phyloP scores from a whole-genome alignment of 2,329 filamentous ascomycete genomes.

The Fusarium udum region DNA sequence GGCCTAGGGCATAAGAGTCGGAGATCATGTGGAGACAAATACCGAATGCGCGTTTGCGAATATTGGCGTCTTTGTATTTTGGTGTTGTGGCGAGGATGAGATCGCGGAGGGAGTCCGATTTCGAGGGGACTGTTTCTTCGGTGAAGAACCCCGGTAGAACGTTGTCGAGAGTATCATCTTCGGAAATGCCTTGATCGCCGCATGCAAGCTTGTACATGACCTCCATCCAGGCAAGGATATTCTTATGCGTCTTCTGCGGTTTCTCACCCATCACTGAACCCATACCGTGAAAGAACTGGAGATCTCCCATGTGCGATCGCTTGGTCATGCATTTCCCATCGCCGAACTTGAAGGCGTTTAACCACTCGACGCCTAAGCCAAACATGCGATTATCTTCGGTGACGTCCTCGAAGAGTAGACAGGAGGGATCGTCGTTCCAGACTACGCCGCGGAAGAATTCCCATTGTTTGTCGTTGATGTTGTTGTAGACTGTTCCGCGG shows the following conservation, averaged over 20 bases:
- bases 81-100: conserved; percentile 24
- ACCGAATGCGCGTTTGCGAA: conserved; percentile 18
- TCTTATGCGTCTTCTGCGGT: conserved; percentile 6
- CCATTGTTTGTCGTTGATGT: conserved; percentile 29
- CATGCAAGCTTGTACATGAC: conserved; percentile 33
- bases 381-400: conserved; percentile 21
- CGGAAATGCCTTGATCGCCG: not conserved
- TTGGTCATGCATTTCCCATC: conserved; percentile 26
- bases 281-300: conserved; percentile 32
- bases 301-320: conserved; percentile 27
- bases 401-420: conserved; percentile 16
- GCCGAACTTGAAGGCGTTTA: conserved; percentile 20
- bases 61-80: conserved; percentile 10
- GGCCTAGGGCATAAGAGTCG: conserved; percentile 28
- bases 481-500: conserved; percentile 27
- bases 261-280: conserved; percentile 13
- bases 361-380: conserved; percentile 10
- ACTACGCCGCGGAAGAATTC: conserved; percentile 26
- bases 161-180: not conserved
- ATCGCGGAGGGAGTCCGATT: conserved; percentile 7
- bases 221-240: conserved; percentile 20
- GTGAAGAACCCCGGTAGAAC: not conserved
- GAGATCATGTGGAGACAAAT: conserved; percentile 29
- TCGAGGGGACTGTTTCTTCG: not conserved
- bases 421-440: conserved; percentile 33